These are phyloP conservation scores for Dentipellis sp. DNA, from an alignment of 768 basidiomycete genomes.

Conservation along the genomic window DNA sequence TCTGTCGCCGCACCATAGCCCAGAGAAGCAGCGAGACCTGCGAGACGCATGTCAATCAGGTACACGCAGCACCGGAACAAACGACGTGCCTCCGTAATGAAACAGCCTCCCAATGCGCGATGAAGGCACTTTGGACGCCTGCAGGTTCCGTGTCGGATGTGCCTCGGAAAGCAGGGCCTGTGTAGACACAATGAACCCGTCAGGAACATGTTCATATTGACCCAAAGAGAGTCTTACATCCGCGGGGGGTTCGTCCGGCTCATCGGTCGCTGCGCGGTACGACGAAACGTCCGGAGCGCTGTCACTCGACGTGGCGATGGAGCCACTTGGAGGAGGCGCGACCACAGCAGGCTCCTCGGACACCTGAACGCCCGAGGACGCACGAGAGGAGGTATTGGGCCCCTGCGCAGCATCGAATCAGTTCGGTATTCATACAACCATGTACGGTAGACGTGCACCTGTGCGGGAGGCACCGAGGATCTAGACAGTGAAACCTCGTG, in stretches of 20 bases:
- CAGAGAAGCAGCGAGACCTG: conserved; percentile 86
- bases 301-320: too few relatives aligned
- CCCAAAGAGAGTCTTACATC: conserved; percentile 1
- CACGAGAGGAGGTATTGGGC: too few relatives aligned
- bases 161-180: background rate
- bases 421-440: too few relatives aligned
- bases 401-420: too few relatives aligned
- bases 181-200: background rate
- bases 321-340: too few relatives aligned
- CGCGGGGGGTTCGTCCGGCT: background rate
- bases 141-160: conserved; percentile 34
- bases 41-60: background rate
- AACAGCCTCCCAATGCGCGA: conserved; percentile 84
- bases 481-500: too few relatives aligned
- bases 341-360: too few relatives aligned
- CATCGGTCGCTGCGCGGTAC: background rate
- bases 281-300: too few relatives aligned
- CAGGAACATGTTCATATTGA: conserved; percentile 2
- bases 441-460: too few relatives aligned
- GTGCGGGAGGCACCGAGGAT: too few relatives aligned
- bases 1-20: conserved; percentile 87
- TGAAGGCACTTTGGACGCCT: conserved; percentile 85
- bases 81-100: conserved; percentile 76
- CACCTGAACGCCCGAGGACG: too few relatives aligned
- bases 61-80: background rate